phyloP scores from a whole-genome alignment of 306 rosid species.

The Chamaecrista fasciculata region DNA sequence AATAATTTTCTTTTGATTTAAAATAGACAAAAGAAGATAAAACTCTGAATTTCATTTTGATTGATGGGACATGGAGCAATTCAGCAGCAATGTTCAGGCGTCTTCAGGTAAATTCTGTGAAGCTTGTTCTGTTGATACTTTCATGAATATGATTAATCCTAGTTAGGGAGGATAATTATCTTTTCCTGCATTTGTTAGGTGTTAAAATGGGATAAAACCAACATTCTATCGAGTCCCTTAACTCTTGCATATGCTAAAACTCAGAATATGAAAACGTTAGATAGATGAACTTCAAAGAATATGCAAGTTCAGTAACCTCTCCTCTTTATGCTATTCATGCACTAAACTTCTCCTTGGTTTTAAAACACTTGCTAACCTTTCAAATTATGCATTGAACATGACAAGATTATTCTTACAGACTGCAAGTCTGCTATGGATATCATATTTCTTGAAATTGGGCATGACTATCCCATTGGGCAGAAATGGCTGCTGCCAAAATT shows the following conservation, averaged over 20 bases:
- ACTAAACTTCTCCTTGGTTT: neutral
- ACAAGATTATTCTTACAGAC: constrained; percentile 4
- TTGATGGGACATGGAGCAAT: constrained; percentile 99
- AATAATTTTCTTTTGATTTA: constrained; percentile 40
- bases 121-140: constrained; percentile 13
- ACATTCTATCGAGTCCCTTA: neutral
- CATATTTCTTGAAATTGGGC: neutral
- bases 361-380: neutral
- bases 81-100: constrained; percentile 94
- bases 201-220: neutral
- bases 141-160: constrained; percentile 12
- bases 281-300: neutral
- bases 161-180: constrained; percentile 6
- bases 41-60: constrained; percentile 72
- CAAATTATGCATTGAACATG: neutral
- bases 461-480: neutral
- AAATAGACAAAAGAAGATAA: constrained; percentile 58
- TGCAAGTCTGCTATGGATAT: neutral
- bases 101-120: constrained; percentile 60
- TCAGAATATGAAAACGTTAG: neutral
- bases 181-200: neutral
- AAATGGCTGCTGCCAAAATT: neutral
- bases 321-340: neutral
- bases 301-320: neutral
- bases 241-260: neutral